Evolutionary conservation across 495 filamentous ascomycete species (phyloP), one percentile per base, ranked within the genome.

Genomic region (Mycothermus thermophilus): DNA sequence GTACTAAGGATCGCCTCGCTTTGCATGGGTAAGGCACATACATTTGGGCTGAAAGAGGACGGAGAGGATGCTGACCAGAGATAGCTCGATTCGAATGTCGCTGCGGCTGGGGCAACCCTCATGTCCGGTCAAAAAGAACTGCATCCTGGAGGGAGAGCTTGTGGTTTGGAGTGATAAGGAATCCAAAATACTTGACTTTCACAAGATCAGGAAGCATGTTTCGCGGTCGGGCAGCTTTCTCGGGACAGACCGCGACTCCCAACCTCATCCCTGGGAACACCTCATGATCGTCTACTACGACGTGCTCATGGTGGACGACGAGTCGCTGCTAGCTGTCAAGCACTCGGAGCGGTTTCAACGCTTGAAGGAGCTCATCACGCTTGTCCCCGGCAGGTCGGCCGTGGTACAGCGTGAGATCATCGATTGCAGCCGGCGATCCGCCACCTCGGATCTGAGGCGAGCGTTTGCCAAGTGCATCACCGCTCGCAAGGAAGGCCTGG

Each of bases 201-300:
- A 85, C 42, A 82, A 88, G 48, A 72, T 93, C 34, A 69, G 85
- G 23, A 84, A 80, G 46, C 79, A 88, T 43, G 65, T 93, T 12
- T 62, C 72, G 25, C 69, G 85, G 8, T 82, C 82, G 17, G 85
- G 84, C 0, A 59, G 60, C 2, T 80, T 74, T 34, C 54, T 92
- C 30, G 77, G 80, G 0, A 77, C 68, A 5, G 64, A 67, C 6
- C 55, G 66, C 34, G 85, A 92, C 54, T 87, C 80, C 1, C 77
- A 71, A 67, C 66, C 70, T 3, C 72, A 83, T 46, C 60, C 63
- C 9, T 66, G 74, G 53, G 83, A 88, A 37, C 79, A 88, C 43
- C 57, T 93, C 4, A 87, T 88, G 79, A 73, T 93, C 4, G 57
- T 90, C 5, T 81, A 83, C 46, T 92, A 79, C 40, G 85, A 93